A percentile compares a stretch with the other conserved stretches of the same genome.
Conservation (phyloP, 2,329 filamentous ascomycete genomes). For the Alternaria gaisen region DNA sequence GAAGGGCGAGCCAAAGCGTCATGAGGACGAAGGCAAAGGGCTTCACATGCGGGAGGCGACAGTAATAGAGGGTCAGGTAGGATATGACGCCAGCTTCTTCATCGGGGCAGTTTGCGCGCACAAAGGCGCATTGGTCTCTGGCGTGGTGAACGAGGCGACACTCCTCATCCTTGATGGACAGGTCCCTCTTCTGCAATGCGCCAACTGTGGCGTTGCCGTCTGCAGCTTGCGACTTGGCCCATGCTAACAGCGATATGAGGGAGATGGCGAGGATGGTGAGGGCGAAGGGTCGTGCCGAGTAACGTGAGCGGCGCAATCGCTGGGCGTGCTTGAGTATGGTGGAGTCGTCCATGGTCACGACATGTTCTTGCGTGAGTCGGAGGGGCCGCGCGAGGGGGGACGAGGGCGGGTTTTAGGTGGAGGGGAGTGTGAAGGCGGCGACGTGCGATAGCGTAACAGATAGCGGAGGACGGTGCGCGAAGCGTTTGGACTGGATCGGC, state of each 20-base stretch:
- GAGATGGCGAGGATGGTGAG: slow-evolving; percentile 46
- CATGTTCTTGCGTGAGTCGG: slow-evolving; percentile 19
- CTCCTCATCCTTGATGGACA: slow-evolving; percentile 51
- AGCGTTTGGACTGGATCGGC: slow-evolving; percentile 24
- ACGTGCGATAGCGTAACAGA: slow-evolving; percentile 21
- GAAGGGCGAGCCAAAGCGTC: slow-evolving; percentile 81
- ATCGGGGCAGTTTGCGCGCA: slow-evolving; percentile 81
- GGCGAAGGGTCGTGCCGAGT: slow-evolving; percentile 50
- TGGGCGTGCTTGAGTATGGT: slow-evolving; percentile 29
- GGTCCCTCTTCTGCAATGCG: slow-evolving; percentile 28
- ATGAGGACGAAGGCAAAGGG: slow-evolving; percentile 82
- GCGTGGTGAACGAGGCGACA: slow-evolving; percentile 83
- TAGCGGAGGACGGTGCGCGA: slow-evolving; percentile 28
- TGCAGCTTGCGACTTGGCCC: slow-evolving; percentile 27
- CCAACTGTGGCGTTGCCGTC: neutral
- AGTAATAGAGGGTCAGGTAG: slow-evolving; percentile 93
- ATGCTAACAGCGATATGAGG: slow-evolving; percentile 41
- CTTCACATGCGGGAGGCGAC: slow-evolving; percentile 72
- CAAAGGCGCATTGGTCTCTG: slow-evolving; percentile 83
- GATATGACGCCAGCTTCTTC: slow-evolving; percentile 90
- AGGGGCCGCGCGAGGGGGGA: slow-evolving; percentile 18
- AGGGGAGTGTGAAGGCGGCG: neutral
- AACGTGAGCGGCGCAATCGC: slow-evolving; percentile 41
- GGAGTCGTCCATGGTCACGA: slow-evolving; percentile 36
- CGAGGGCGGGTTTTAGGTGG: neutral